A percentile compares a stretch with the other conserved stretches of the same genome.
These are phyloP conservation scores for Aspergillus homomorphus DNA, from an alignment of 495 filamentous ascomycete species.

Conservation along the genomic window DNA sequence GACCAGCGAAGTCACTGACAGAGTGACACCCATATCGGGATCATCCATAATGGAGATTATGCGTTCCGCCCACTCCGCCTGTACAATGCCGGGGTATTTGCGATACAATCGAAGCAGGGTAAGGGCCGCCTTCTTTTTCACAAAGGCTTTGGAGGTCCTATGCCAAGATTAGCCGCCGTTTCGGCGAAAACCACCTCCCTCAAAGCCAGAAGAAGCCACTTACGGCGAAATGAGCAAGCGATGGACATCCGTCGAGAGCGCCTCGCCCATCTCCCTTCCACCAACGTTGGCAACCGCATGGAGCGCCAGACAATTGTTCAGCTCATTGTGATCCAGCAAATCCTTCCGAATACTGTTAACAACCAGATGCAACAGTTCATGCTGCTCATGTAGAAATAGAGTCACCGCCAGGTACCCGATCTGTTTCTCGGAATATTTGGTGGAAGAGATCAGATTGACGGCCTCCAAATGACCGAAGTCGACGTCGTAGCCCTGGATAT, in stretches of 20 bases:
- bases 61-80: slow-evolving; percentile 93
- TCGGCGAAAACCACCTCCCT: slow-evolving; percentile 1
- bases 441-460: slow-evolving; percentile 93
- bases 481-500: slow-evolving; percentile 98
- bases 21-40: slow-evolving; percentile 85
- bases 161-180: slow-evolving; percentile 17
- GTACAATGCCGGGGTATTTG: slow-evolving; percentile 88
- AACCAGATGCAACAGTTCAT: slow-evolving; percentile 92
- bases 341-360: slow-evolving; percentile 99
- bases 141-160: slow-evolving; percentile 94
- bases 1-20: slow-evolving; percentile 93
- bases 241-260: slow-evolving; percentile 89
- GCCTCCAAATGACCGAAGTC: slow-evolving; percentile 98
- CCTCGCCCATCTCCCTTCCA: slow-evolving; percentile 94
- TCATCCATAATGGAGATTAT: slow-evolving; percentile 99
- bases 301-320: slow-evolving; percentile 96
- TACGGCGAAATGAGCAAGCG: slow-evolving; percentile 93
- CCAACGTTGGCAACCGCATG: slow-evolving; percentile 99
- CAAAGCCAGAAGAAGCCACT: slow-evolving; percentile 29
- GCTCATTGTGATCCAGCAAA: slow-evolving; percentile 87
- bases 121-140: slow-evolving; percentile 98
- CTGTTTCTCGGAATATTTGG: slow-evolving; percentile 98
- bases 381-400: slow-evolving; percentile 93
- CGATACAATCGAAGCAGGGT: slow-evolving; percentile 95
- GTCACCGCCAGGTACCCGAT: slow-evolving; percentile 98